Base-by-base conservation (phyloP, 306 rosid species). In the Biancaea sappan region DNA sequence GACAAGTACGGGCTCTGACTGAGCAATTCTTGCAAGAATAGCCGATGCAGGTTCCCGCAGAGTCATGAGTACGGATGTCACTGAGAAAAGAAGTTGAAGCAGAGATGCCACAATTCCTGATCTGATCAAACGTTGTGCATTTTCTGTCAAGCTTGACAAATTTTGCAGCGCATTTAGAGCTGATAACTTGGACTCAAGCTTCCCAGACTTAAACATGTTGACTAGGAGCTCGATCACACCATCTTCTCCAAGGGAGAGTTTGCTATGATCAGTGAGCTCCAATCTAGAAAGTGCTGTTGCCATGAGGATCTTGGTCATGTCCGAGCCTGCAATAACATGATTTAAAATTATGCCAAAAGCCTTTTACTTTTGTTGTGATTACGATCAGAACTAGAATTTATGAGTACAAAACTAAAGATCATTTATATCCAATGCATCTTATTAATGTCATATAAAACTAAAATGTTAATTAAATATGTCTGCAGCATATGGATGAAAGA, bases 231-330 rank as follows among this genome's bases (percentile, higher is more conserved):
- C 92, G 59, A 93, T 79, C 28, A 89, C 98, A 46, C 98, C 98
- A 29, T 84, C 85, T 82, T 85, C 89, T 76, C 98, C 97, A 0
- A 93, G 97, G 68, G 85, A 65, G 21, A 80, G 84, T 84, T 86
- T 88, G 74, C 88, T 83, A 75, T 87, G 87, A 79, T 93, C 96
- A 12, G 97, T 89, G 35, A 89, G 92, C 83, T 89, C 92, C 85
- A 91, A 81, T 65, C 97, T 81, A 34, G 98, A 88, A 46, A 93
- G 84, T 52, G 96, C 91, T 29, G 98, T 89, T 4, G 98, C 97
- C 97, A 93, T 89, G 50, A 93, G 90, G 69, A 91, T 88, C 87
- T 91, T 93, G 79, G 84, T 91, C 97, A 93, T 93, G 85, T 89
- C 97, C 38, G 98, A 88, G 41, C 98, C 98, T 93, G 77, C 83